Evolutionary conservation across 2,329 filamentous ascomycete genomes (phyloP).

Genomic region (Didymosphaeria variabile): DNA sequence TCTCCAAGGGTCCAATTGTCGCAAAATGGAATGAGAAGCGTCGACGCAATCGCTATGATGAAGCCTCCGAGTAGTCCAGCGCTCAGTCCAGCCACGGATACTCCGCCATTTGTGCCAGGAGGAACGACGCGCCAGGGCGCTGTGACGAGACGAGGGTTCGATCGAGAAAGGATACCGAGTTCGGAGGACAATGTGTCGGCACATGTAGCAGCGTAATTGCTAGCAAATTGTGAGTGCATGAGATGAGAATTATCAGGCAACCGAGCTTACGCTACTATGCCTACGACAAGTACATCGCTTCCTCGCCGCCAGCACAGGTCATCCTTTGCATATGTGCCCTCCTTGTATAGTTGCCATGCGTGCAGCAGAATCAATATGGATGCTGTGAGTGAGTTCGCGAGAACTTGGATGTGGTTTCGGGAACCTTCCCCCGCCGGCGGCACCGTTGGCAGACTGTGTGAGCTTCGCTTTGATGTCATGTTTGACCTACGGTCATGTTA

Average conservation of each 20-base stretch:
- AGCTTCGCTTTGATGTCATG: conserved; percentile 83
- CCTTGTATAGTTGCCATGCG: conserved; percentile 53
- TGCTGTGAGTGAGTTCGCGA: conserved; percentile 86
- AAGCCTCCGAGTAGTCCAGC: conserved; percentile 80
- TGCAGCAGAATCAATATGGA: conserved; percentile 69
- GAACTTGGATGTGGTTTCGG: conserved; percentile 85
- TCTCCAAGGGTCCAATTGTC: conserved; percentile 41
- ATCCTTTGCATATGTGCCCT: conserved; percentile 37
- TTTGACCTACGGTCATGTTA: conserved; percentile 70
- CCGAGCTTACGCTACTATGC: conserved; percentile 56
- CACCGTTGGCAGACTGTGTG: conserved; percentile 79
- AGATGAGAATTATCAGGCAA: neutral
- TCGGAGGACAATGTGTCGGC: conserved; percentile 96
- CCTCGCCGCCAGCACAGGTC: conserved; percentile 53
- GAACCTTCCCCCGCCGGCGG: conserved; percentile 79
- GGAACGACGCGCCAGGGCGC: conserved; percentile 82
- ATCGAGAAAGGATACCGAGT: conserved; percentile 85
- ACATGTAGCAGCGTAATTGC: conserved; percentile 89
- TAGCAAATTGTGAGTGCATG: conserved; percentile 57
- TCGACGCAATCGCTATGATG: conserved; percentile 72
- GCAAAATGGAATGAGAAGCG: conserved; percentile 76
- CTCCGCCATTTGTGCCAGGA: conserved; percentile 91
- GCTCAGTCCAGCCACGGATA: conserved; percentile 76
- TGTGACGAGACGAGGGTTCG: conserved; percentile 84
- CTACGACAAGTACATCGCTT: conserved; percentile 54